Evolutionary conservation across 768 basidiomycete genomes (phyloP), one percentile per base, ranked within the genome.

Genomic region (Boletus tylopilopsis): DNA sequence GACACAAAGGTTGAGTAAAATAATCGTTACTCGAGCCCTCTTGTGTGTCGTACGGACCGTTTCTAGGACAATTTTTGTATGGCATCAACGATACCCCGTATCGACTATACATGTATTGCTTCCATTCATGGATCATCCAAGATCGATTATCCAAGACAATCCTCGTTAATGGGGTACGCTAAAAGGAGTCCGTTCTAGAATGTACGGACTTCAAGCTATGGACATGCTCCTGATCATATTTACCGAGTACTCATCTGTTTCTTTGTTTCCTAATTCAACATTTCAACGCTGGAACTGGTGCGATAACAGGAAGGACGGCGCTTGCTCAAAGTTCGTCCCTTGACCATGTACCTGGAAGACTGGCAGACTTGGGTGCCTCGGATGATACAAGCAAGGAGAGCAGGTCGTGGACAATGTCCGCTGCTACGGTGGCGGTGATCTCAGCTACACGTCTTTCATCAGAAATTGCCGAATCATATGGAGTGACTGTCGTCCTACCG

Each of bases 391-490:
- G 59, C 67, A 73, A 70, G 18, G 69, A 69, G 29, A 76, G 59
- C 46, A 75, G 75, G 45, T 77, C 76, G 36, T 74, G 74, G 1
- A 74, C 71, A 21, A 76, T 64, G 40, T 75, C 73, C 6, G 76
- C 76, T 13, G 75, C 76, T 43, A 61, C 69, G 19, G 65, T 71
- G 16, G 71, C 66, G 22, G 76, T 76, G 30, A 73, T 71, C 42
- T 77, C 76, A 11, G 58, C 62, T 65, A 12, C 9, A 33, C 13
- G 18, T 6, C 11, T 22, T 15, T 29, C 18, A 30, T 64, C 50
- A 63, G 52, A 42, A 37, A 43, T 38, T 16, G 16, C 2, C 3
- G 12, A 6, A 16, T n/a, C n/a, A n/a, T n/a, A 5, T 13, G 40
- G 9, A 42, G 35, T 38, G 15, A 35, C 10, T 18, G 49, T 44